Evolutionary conservation across 768 basidiomycete genomes (phyloP).

Genomic region (Ramaria sp.): DNA sequence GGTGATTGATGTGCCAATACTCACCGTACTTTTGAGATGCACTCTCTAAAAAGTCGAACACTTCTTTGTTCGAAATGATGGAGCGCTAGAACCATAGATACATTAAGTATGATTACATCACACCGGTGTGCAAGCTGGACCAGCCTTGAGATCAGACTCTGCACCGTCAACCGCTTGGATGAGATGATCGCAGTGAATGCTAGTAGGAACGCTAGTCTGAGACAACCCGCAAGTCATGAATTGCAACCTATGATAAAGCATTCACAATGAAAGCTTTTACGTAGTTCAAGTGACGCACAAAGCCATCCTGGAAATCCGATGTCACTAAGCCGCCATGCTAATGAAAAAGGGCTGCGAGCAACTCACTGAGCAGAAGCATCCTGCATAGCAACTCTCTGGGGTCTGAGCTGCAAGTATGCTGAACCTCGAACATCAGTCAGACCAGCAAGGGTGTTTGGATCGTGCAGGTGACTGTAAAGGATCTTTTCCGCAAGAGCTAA

Average conservation of each 20-base stretch:
- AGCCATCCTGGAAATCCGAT: neutral
- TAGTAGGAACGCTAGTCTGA: conserved; percentile 75
- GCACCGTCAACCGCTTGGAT: conserved; percentile 93
- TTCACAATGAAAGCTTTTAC: neutral
- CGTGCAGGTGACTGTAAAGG: conserved; percentile 81
- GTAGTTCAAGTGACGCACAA: neutral
- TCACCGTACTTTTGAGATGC: conserved; percentile 70
- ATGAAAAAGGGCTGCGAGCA: neutral
- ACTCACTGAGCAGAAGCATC: conserved; percentile 85
- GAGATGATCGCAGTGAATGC: conserved; percentile 97
- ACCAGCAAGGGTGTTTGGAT: conserved; percentile 60
- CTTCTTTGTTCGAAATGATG: conserved; percentile 84
- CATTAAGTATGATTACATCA: neutral
- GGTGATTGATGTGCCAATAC: neutral
- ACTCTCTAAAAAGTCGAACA: conserved; percentile 94
- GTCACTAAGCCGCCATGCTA: neutral
- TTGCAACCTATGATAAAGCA: conserved; percentile 53
- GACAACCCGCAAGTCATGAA: conserved; percentile 95
- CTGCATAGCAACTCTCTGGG: conserved; percentile 96
- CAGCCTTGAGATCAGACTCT: conserved; percentile 70
- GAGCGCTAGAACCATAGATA: conserved; percentile 43
- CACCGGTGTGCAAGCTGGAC: neutral
- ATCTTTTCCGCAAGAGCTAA: conserved; percentile 97
- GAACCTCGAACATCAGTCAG: conserved; percentile 72
- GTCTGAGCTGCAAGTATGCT: conserved; percentile 80